Percentiles rank a stretch among this genome's conserved stretches.
Conservation (phyloP, 495 filamentous ascomycete species). For the Aspergillus kassunensis region DNA sequence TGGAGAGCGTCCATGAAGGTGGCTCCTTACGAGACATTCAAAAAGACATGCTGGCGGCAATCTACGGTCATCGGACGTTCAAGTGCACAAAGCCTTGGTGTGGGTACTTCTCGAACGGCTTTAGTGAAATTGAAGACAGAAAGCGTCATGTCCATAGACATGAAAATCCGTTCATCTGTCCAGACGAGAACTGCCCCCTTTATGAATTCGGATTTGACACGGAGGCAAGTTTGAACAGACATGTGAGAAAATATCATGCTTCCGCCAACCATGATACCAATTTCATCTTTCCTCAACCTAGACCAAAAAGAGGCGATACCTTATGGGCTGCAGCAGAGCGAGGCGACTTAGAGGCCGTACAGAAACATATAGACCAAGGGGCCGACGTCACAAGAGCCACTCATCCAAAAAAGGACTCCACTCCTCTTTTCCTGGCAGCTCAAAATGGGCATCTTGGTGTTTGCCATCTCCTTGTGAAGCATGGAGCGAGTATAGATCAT, state of each 20-base stretch:
- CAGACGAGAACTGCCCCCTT: background rate
- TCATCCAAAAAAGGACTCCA: background rate
- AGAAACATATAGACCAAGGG: background rate
- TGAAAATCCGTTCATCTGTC: background rate
- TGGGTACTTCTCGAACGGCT: background rate
- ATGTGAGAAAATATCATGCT: background rate
- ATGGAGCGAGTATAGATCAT: background rate
- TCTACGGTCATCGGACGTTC: background rate
- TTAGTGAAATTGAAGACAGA: background rate
- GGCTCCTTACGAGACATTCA: background rate
- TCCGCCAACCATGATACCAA: background rate
- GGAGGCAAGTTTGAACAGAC: background rate
- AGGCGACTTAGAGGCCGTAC: background rate
- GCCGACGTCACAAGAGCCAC: background rate
- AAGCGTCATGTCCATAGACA: background rate
- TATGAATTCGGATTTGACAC: background rate
- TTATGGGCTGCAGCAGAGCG: background rate
- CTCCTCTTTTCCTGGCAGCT: background rate
- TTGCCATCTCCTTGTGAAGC: background rate
- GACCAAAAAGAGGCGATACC: background rate
- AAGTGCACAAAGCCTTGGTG: background rate
- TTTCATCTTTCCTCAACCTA: background rate
- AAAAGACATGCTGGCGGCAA: background rate
- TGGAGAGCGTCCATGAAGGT: background rate
- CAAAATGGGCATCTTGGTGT: background rate